phyloP scores from a whole-genome alignment of 495 filamentous ascomycete species.

The Penicillium longicatenatum region DNA sequence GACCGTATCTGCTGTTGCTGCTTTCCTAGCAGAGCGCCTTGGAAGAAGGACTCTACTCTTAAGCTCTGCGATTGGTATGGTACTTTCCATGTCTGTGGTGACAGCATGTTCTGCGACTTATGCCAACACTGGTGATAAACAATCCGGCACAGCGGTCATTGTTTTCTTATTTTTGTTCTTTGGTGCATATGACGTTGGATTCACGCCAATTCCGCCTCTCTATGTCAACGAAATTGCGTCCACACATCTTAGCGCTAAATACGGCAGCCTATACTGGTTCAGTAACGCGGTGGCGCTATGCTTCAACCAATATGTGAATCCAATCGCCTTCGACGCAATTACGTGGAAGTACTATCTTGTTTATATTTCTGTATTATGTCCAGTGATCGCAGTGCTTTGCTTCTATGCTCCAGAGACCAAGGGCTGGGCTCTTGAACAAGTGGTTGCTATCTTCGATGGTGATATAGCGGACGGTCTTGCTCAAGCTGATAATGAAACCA shows the following conservation, averaged over 20 bases:
- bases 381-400: constrained; percentile 61
- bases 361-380: constrained; percentile 54
- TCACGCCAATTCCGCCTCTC: constrained; percentile 62
- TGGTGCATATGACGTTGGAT: constrained; percentile 58
- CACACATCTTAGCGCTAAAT: constrained; percentile 65
- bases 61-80: constrained; percentile 55
- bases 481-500: no score
- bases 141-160: constrained; percentile 46
- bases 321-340: constrained; percentile 50
- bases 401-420: constrained; percentile 69
- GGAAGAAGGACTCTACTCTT: constrained; percentile 60
- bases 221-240: constrained; percentile 67
- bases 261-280: not conserved
- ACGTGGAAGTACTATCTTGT: constrained; percentile 62
- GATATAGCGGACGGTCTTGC: no score
- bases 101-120: constrained; percentile 51
- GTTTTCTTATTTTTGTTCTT: constrained; percentile 60
- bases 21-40: constrained; percentile 55
- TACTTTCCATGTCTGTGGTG: constrained; percentile 54
- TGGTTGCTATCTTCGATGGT: constrained; percentile 8
- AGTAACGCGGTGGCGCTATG: constrained; percentile 63
- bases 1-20: constrained; percentile 43
- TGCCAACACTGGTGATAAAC: constrained; percentile 44
- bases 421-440: constrained; percentile 21
- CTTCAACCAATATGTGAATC: constrained; percentile 57